Conservation (phyloP, 257 asterid species). For the Buddleja alternifolia region DNA sequence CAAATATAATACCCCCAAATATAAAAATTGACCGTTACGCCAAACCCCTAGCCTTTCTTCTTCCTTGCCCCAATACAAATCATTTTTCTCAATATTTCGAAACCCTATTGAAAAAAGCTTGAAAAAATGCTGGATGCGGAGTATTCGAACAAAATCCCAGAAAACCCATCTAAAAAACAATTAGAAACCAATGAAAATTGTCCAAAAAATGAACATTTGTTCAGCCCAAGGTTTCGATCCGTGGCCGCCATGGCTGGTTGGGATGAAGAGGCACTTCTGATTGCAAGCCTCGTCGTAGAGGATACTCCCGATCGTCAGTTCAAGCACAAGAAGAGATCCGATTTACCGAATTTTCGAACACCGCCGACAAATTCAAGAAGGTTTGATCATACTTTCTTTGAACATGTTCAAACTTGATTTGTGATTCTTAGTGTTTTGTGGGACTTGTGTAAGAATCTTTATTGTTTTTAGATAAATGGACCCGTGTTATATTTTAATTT, state of each 20-base stretch:
- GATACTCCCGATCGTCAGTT: constrained; percentile 81
- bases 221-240: constrained; percentile 88
- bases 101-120: not conserved
- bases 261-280: constrained; percentile 91
- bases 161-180: constrained; percentile 28
- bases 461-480: not conserved
- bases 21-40: constrained; percentile 35
- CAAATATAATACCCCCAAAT: constrained; percentile 7
- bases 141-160: constrained; percentile 39
- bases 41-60: not conserved
- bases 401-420: not conserved
- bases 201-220: constrained; percentile 39
- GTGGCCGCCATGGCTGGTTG: constrained; percentile 98
- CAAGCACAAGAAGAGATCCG: constrained; percentile 63
- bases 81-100: not conserved
- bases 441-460: not conserved
- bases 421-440: not conserved
- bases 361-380: constrained; percentile 89
- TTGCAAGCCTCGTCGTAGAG: constrained; percentile 80
- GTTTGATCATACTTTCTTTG: constrained; percentile 28
- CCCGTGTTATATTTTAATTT: not conserved
- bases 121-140: constrained; percentile 43
- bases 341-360: constrained; percentile 46
- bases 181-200: constrained; percentile 36
- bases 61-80: not conserved